Percentiles rank a stretch among this genome's conserved stretches.
Conservation (phyloP, 352 stramenopile genomes). For the Phytophthora sansomeana region DNA sequence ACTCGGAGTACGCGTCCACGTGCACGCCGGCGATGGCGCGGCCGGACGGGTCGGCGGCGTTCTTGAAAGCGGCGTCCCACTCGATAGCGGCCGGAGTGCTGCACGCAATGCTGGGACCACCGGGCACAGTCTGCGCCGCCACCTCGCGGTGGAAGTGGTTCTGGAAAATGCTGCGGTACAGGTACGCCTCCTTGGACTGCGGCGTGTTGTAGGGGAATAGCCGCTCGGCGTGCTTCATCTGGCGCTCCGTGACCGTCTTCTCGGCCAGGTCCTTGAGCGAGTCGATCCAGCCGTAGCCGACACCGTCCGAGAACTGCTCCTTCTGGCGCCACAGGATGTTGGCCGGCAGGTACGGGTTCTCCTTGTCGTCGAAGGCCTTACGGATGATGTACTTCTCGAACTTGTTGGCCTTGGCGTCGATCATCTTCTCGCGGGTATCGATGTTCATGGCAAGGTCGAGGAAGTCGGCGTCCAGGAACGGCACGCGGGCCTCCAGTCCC, state of each 20-base stretch:
- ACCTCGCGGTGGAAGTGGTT: slow-evolving; percentile 97
- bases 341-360: slow-evolving; percentile 97
- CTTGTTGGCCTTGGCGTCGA: slow-evolving; percentile 87
- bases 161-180: slow-evolving; percentile 98
- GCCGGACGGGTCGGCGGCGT: slow-evolving; percentile 94
- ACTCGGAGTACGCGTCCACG: slow-evolving; percentile 91
- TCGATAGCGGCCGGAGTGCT: slow-evolving; percentile 97
- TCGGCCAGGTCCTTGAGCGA: slow-evolving; percentile 96
- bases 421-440: slow-evolving; percentile 98
- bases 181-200: slow-evolving; percentile 97
- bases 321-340: slow-evolving; percentile 99
- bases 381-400: slow-evolving; percentile 99
- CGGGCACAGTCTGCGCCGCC: slow-evolving; percentile 96
- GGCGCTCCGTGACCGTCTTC: slow-evolving; percentile 94
- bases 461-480: slow-evolving; percentile 99
- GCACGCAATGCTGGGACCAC: slow-evolving; percentile 98
- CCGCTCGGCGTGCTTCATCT: slow-evolving; percentile 94
- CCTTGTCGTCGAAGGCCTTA: slow-evolving; percentile 98
- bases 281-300: slow-evolving; percentile 99
- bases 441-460: slow-evolving; percentile 99
- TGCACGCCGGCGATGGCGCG: slow-evolving; percentile 96
- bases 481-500: slow-evolving; percentile 97
- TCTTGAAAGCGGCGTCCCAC: slow-evolving; percentile 97
- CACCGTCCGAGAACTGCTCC: slow-evolving; percentile 99
- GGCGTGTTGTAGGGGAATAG: slow-evolving; percentile 99